Conservation (phyloP, 2,329 filamentous ascomycete genomes). For the Blastomyces silverae region DNA sequence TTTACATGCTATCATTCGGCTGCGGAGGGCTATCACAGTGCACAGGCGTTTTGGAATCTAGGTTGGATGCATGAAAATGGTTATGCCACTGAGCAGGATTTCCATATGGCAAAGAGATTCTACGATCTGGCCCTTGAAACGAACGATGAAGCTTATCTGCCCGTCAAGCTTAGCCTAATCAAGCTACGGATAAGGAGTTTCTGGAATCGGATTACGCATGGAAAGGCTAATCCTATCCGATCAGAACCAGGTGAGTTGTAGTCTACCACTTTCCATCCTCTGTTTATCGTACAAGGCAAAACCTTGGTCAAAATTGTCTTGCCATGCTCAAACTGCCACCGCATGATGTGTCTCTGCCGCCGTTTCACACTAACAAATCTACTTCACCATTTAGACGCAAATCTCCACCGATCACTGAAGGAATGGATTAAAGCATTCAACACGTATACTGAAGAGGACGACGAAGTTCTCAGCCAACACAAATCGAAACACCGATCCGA, state of each 20-base stretch:
- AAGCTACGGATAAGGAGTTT: conserved; percentile 80
- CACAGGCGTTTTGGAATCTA: conserved; percentile 92
- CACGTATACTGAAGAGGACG: conserved; percentile 59
- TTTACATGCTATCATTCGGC: conserved; percentile 88
- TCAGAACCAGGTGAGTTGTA: conserved; percentile 68
- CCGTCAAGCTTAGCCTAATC: conserved; percentile 78
- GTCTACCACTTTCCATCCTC: background rate
- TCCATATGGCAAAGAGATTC: conserved; percentile 91
- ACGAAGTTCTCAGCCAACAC: conserved; percentile 55
- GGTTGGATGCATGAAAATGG: conserved; percentile 99
- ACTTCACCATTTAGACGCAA: conserved; percentile 47
- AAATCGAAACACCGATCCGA: conserved; percentile 41
- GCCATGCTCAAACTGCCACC: background rate
- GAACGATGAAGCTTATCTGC: conserved; percentile 87
- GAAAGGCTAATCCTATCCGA: conserved; percentile 84
- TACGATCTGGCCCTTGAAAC: conserved; percentile 90
- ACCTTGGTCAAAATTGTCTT: background rate
- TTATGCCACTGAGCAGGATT: conserved; percentile 85
- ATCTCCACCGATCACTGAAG: conserved; percentile 66
- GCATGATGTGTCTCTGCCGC: background rate
- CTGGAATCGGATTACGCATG: conserved; percentile 89
- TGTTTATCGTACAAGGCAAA: background rate
- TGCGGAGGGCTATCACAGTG: conserved; percentile 83
- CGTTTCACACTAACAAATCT: conserved; percentile 27
- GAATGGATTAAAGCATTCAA: conserved; percentile 88